Evolutionary conservation across 2,329 filamentous ascomycete species (phyloP).

Genomic region (Lachnum nothofagi): DNA sequence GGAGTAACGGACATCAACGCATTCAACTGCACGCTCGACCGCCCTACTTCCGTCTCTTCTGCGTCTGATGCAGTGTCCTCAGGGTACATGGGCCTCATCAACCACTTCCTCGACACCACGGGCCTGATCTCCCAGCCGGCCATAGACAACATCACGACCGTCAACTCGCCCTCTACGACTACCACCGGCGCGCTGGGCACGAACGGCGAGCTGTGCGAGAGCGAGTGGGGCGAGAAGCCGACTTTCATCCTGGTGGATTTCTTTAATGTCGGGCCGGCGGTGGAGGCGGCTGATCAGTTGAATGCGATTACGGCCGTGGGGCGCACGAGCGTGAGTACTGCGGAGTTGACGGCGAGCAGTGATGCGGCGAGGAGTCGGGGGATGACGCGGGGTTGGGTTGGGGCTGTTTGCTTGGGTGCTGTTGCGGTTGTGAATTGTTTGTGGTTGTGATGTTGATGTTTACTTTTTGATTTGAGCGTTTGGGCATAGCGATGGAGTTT

Average conservation of each 20-base stretch:
- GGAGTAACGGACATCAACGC: conserved; percentile 57
- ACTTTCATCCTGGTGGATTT: conserved; percentile 76
- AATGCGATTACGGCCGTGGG: conserved; percentile 47
- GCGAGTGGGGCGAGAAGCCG: conserved; percentile 58
- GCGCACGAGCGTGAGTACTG: conserved; percentile 23
- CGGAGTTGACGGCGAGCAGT: conserved; percentile 17
- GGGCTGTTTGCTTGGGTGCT: conserved; percentile 14
- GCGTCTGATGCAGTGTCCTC: conserved; percentile 49
- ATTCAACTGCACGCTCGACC: conserved; percentile 69
- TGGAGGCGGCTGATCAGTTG: conserved; percentile 62
- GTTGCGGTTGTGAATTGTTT: conserved; percentile 23
- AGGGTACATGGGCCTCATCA: conserved; percentile 69
- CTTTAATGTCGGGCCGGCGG: conserved; percentile 61
- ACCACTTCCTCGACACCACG: conserved; percentile 69
- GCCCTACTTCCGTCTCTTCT: conserved; percentile 50
- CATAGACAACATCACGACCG: conserved; percentile 53
- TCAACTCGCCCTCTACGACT: conserved; percentile 58
- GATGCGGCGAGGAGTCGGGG: conserved; percentile 4
- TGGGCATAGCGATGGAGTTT: conserved; percentile 24
- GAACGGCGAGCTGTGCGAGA: conserved; percentile 50
- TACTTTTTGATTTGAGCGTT: conserved; percentile 4
- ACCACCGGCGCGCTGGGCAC: conserved; percentile 49
- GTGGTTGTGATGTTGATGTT: conserved; percentile 12
- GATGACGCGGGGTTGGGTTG: conserved; percentile 6
- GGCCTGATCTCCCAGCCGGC: conserved; percentile 57